These are phyloP conservation scores for Lactarius vividus DNA, from an alignment of 768 basidiomycete genomes.

Conservation along the genomic window DNA sequence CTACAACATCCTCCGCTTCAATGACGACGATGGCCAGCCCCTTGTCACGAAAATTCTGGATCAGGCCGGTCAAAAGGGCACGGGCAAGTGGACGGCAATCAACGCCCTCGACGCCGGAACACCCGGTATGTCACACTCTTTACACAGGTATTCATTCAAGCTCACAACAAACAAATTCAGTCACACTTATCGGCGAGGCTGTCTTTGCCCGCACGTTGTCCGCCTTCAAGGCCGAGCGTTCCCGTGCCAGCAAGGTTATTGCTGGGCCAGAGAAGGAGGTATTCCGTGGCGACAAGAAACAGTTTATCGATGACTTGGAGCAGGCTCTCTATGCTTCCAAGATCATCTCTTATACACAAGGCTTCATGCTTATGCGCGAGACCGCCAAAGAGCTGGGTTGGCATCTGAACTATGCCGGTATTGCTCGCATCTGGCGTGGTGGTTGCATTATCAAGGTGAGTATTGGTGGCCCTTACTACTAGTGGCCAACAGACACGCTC, in stretches of 20 bases:
- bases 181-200: constrained; percentile 98
- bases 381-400: constrained; percentile 91
- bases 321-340: constrained; percentile 99
- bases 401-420: constrained; percentile 97
- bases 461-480: not conserved
- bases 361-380: constrained; percentile 99
- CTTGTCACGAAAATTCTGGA: constrained; percentile 94
- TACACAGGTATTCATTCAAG: constrained; percentile 8
- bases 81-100: constrained; percentile 99
- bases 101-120: constrained; percentile 91
- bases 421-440: constrained; percentile 99
- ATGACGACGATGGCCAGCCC: constrained; percentile 91
- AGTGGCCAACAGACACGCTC: constrained; percentile 31
- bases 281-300: constrained; percentile 97
- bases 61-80: constrained; percentile 97
- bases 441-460: constrained; percentile 97
- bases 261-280: constrained; percentile 87
- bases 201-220: constrained; percentile 99
- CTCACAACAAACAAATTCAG: constrained; percentile 40
- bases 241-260: constrained; percentile 87
- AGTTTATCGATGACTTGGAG: constrained; percentile 99
- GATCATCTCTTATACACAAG: constrained; percentile 99
- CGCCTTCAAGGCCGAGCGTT: constrained; percentile 93
- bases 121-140: constrained; percentile 51
- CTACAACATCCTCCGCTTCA: constrained; percentile 93